Evolutionary conservation across 148 eudicot species (phyloP).

Genomic region (Fagopyrum tataricum): DNA sequence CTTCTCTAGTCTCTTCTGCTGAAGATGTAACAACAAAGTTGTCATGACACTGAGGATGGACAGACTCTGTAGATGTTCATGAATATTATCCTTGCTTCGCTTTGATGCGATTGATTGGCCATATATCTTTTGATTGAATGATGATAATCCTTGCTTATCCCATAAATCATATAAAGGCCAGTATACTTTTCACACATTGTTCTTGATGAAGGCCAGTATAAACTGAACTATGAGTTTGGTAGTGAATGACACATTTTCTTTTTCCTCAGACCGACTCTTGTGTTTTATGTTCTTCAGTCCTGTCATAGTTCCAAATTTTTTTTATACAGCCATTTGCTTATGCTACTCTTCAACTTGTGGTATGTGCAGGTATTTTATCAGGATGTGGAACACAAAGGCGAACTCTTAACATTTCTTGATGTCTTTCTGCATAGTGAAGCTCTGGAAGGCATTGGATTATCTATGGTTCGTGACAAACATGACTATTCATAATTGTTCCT

Average conservation of each 20-base stretch:
- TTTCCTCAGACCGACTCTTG: neutral
- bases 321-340: slow-evolving; percentile 3
- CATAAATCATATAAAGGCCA: neutral
- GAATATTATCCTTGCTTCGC: neutral
- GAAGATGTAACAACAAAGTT: neutral
- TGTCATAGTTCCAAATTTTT: neutral
- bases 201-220: neutral
- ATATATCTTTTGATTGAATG: neutral
- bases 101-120: neutral
- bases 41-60: neutral
- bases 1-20: neutral
- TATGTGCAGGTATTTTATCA: slow-evolving; percentile 37
- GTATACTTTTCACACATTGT: neutral
- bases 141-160: neutral
- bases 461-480: slow-evolving; percentile 45
- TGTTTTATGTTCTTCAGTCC: neutral
- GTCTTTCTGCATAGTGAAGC: slow-evolving; percentile 65
- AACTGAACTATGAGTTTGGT: neutral
- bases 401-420: slow-evolving; percentile 45
- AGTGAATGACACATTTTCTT: neutral
- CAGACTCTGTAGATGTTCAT: neutral
- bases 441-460: slow-evolving; percentile 61
- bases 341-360: neutral
- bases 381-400: slow-evolving; percentile 48
- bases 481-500: neutral